Percentiles rank a stretch among this genome's conserved stretches.
phyloP scores from a whole-genome alignment of 768 basidiomycete species.

The Collybia nuda region DNA sequence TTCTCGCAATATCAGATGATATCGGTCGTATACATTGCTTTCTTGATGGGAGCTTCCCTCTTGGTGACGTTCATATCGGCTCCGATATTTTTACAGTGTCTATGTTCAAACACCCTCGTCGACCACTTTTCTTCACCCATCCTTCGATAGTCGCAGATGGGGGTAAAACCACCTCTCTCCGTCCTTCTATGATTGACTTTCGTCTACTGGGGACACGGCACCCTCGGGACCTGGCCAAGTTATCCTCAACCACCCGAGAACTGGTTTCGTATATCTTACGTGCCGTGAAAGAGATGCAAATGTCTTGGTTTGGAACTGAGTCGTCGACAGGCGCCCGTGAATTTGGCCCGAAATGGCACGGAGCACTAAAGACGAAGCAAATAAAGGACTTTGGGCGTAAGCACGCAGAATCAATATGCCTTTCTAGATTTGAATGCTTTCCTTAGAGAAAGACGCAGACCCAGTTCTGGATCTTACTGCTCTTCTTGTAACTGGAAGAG shows the following conservation, averaged over 20 bases:
- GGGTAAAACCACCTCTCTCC: conserved; percentile 24
- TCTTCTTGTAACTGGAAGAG: conserved; percentile 67
- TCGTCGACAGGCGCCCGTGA: conserved; percentile 66
- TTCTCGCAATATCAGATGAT: conserved; percentile 62
- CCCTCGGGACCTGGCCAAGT: conserved; percentile 67
- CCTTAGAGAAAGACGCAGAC: conserved; percentile 56
- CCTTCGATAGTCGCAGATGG: conserved; percentile 26
- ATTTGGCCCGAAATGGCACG: conserved; percentile 72
- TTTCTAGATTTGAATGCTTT: conserved; percentile 9
- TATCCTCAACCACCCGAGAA: conserved; percentile 69
- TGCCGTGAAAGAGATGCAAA: conserved; percentile 70
- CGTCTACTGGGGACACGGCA: conserved; percentile 57
- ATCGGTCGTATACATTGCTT: conserved; percentile 60
- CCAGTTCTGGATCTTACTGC: conserved; percentile 71
- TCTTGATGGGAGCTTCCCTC: conserved; percentile 74
- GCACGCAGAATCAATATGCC: conserved; percentile 20
- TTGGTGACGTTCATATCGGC: conserved; percentile 53
- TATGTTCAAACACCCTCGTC: conserved; percentile 46
- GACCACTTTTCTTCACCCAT: conserved; percentile 51
- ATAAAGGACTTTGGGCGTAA: conserved; percentile 66
- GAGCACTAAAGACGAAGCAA: conserved; percentile 62
- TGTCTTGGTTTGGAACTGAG: conserved; percentile 72
- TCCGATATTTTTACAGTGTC: conserved; percentile 27
- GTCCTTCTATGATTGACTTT: conserved; percentile 49
- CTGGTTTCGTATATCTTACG: conserved; percentile 72